Conservation (phyloP, 164 flowering plant genomes). For the Magnolia changhungtana region DNA sequence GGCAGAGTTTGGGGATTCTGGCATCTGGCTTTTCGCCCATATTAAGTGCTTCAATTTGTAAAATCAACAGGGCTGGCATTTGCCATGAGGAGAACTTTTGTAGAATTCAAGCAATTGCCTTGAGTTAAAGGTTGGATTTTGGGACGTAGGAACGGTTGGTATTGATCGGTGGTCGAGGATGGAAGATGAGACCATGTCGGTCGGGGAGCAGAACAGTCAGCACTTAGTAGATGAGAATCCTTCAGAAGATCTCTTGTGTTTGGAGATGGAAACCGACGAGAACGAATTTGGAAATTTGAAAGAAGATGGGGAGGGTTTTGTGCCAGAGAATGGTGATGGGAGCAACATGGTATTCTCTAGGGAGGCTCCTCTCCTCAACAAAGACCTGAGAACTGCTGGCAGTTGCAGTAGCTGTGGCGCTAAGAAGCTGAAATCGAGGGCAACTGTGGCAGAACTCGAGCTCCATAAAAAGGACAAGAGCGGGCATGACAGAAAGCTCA, state of each 20-base stretch:
- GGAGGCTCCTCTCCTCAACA: slow-evolving; percentile 54
- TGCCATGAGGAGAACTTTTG: neutral
- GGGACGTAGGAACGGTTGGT: neutral
- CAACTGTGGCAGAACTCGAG: slow-evolving; percentile 36
- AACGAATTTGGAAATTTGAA: slow-evolving; percentile 18
- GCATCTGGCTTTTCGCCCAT: neutral
- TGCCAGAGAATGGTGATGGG: slow-evolving; percentile 43
- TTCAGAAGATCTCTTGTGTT: slow-evolving; percentile 22
- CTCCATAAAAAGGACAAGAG: slow-evolving; percentile 39
- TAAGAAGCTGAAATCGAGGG: slow-evolving; percentile 57
- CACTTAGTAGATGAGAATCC: slow-evolving; percentile 21
- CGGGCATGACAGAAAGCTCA: slow-evolving; percentile 58
- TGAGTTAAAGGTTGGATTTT: slow-evolving; percentile 7
- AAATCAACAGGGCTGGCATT: neutral
- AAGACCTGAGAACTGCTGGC: slow-evolving; percentile 26
- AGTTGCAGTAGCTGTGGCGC: slow-evolving; percentile 42
- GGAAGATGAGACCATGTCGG: slow-evolving; percentile 29
- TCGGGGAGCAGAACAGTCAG: slow-evolving; percentile 14
- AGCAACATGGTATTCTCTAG: slow-evolving; percentile 59
- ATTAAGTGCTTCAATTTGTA: neutral
- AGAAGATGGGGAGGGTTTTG: slow-evolving; percentile 22
- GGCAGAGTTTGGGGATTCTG: neutral
- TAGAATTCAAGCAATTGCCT: slow-evolving; percentile 1
- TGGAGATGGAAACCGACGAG: slow-evolving; percentile 51
- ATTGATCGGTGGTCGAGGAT: slow-evolving; percentile 17